phyloP scores from a whole-genome alignment of 768 basidiomycete genomes.

The Lepiota subincarnata region DNA sequence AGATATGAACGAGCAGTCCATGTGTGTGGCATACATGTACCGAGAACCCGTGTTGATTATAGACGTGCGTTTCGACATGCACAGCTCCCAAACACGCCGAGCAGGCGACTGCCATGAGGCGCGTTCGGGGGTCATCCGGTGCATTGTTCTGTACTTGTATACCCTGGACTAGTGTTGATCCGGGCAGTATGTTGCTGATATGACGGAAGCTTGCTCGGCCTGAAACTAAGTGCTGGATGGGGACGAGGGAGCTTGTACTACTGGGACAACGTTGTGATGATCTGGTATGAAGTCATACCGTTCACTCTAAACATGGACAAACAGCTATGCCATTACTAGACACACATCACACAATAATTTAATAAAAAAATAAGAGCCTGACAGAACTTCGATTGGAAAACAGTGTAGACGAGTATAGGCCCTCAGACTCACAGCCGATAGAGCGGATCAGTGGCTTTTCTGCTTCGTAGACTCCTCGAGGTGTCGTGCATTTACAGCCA shows the following conservation, averaged over 20 bases:
- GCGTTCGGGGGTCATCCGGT: background rate
- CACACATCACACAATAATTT: too few species aligned
- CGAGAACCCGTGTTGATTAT: background rate
- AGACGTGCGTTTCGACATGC: slow-evolving; percentile 9
- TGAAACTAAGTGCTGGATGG: too few species aligned
- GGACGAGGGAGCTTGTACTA: too few species aligned
- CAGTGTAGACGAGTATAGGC: background rate
- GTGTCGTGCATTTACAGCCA: slow-evolving; percentile 73
- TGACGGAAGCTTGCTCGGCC: too few species aligned
- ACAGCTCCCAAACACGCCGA: background rate
- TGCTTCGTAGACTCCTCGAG: slow-evolving; percentile 23
- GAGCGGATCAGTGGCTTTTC: slow-evolving; percentile 2
- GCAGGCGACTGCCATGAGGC: slow-evolving; percentile 11
- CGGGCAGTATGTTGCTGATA: too few species aligned
- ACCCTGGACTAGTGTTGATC: too few species aligned
- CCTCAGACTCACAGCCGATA: background rate
- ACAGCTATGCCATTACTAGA: too few species aligned
- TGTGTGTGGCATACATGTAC: slow-evolving; percentile 12
- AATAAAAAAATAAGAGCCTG: background rate
- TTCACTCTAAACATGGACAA: too few species aligned
- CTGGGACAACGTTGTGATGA: too few species aligned
- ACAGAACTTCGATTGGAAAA: background rate
- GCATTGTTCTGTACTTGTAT: background rate
- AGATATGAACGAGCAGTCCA: slow-evolving; percentile 17
- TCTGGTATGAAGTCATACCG: too few species aligned